Conservation (phyloP, 2,329 filamentous ascomycete species). For the Stagonosporopsis chrysanthemi region DNA sequence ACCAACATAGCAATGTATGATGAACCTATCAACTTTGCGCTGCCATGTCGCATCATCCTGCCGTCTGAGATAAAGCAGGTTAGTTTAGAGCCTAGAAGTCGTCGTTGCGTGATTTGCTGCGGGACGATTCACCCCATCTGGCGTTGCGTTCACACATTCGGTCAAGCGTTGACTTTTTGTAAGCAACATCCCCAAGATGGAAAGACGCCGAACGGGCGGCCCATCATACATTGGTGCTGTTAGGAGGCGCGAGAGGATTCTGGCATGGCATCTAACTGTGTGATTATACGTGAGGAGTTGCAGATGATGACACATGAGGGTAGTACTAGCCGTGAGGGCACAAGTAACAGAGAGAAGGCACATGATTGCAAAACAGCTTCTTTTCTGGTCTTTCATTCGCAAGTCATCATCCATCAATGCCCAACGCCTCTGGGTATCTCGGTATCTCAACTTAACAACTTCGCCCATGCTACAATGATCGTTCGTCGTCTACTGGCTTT, state of each 20-base stretch:
- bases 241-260: no score
- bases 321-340: neutral
- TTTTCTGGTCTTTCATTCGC: neutral
- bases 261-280: neutral
- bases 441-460: neutral
- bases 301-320: neutral
- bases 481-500: constrained; percentile 2
- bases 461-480: neutral
- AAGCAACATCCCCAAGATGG: no score
- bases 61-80: neutral
- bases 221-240: no score
- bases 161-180: no score
- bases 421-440: neutral
- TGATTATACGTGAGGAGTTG: neutral
- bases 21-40: neutral
- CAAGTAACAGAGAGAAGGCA: no score
- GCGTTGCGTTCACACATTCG: no score
- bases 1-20: constrained; percentile 14
- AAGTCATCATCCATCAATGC: neutral
- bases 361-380: no score
- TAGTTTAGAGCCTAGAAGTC: neutral
- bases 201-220: no score
- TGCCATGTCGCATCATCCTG: neutral
- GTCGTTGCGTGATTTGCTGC: no score
- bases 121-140: no score